Conservation (phyloP, 2,329 filamentous ascomycete species). For the Trichoderma citrinoviride region DNA sequence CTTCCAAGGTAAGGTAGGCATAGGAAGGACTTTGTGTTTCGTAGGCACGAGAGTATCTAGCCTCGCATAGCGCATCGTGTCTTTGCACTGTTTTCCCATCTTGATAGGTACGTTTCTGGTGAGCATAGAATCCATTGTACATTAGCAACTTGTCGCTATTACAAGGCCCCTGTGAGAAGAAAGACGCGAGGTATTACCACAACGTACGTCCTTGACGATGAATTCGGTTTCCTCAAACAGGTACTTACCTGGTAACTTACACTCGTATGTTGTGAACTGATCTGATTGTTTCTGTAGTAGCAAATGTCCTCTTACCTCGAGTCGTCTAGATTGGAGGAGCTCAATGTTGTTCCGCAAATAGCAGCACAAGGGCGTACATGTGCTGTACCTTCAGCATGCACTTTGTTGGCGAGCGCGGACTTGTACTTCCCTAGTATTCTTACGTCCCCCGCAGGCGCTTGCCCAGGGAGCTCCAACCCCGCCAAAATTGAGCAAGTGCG, state of each 20-base stretch:
- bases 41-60: not conserved
- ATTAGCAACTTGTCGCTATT: too few relatives aligned
- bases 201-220: too few relatives aligned
- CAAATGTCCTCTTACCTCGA: too few relatives aligned
- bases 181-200: too few relatives aligned
- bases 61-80: not conserved
- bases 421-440: not conserved
- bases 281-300: too few relatives aligned
- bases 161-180: too few relatives aligned
- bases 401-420: not conserved
- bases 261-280: too few relatives aligned
- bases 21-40: not conserved
- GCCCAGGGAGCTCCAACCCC: slow-evolving; percentile 11
- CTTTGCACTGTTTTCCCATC: not conserved
- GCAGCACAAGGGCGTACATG: not conserved
- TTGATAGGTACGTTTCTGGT: not conserved
- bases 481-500: not conserved
- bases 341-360: not conserved
- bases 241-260: too few relatives aligned
- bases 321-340: not conserved
- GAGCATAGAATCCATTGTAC: too few relatives aligned
- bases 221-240: too few relatives aligned
- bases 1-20: too few relatives aligned
- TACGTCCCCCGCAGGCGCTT: not conserved
- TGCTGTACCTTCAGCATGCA: not conserved